Evolutionary conservation across 2,329 filamentous ascomycete species (phyloP), one percentile per base, ranked within the genome.

Genomic region (Botrytis byssoidea): DNA sequence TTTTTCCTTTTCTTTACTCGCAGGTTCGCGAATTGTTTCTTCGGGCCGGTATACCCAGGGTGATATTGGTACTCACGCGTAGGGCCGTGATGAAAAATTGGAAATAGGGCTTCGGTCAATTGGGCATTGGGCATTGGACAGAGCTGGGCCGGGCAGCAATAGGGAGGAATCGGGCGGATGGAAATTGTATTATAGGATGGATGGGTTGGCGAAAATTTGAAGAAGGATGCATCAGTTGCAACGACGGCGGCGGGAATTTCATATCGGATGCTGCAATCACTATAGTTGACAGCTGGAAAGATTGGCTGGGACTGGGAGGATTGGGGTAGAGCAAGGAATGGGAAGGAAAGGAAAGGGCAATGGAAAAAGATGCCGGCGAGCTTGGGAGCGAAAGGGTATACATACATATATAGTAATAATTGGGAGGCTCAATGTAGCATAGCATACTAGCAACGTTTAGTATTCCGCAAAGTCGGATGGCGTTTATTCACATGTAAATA

Each of bases 31-130:
- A 72, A 32, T 68, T 37, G 35, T 72, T 67, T 68, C 63, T 60
- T 60, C 51, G 51, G 64, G 63, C 51, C 51, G 71, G 71, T 68
- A 72, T 72, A 68, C 51, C 71, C 63, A 68, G 63, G 63, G 37
- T 68, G 65, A 16, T 72, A 61, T 60, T 69, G 48, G 71, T 37
- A 59, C 35, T 72, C 46, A 55, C 35, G 64, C 40, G 46, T 42
- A 42, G 63, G 71, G 46, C 55, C 44, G 63, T 44, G 44, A 51
- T 57, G 46, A 37, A 57, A 57, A 25, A 68, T 57, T 68, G 66
- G 48, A 22, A 57, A 42, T 57, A 42, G 25, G 65, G 48, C n/a
- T 32, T 32, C 37, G 46, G 46, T 37, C 46, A 55, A 55, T 42
- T 68, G 66, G 35, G 37, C 5, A 57, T 68, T 68, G 48, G 35